Evolutionary conservation across 2,329 filamentous ascomycete genomes (phyloP), one percentile per base, ranked within the genome.

Genomic region (Ilyonectria destructans): DNA sequence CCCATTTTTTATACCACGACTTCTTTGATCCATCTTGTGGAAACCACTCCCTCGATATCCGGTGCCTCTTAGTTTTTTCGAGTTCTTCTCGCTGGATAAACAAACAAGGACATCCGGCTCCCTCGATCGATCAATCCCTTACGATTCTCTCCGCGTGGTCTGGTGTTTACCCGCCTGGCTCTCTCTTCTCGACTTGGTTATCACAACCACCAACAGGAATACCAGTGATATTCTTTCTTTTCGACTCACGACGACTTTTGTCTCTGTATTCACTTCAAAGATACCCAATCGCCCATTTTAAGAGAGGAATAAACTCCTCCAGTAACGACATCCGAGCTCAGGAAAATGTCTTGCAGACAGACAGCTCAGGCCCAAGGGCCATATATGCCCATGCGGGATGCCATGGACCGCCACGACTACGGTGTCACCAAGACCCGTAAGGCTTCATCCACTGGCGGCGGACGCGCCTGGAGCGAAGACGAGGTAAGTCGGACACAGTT

Each of bases 391-490:
- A 84, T 84, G 23, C 85, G 85, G 62, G 89, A 90, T 76, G 82
- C 82, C 69, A 83, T 88, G 75, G 85, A 87, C 68, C 86, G 88
- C 69, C 88, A 90, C 70, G 88, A 89, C 21, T 89, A 87, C 74
- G 86, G 89, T 62, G 84, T 91, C 77, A 83, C 85, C 67, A 92
- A 93, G 82, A 89, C 86, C 78, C 88, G 91, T 69, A 93, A 92
- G 84, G 83, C 87, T 69, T 87, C 89, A 23, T 90, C 92, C 67
- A 92, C 91, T 58, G 92, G 92, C 71, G 92, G 93, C 73, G 92
- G 93, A 75, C 88, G 93, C 80, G 93, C 93, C 65, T 96, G 93
- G 93, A 95, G 92, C 71, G 93, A 95, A 80, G 93, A 95, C 81
- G 93, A 95, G 90, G 93, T 94, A 85, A 75, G 74, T 86, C 77